Evolutionary conservation across 2,329 filamentous ascomycete genomes (phyloP).

Genomic region (Harringtonia aguacate): DNA sequence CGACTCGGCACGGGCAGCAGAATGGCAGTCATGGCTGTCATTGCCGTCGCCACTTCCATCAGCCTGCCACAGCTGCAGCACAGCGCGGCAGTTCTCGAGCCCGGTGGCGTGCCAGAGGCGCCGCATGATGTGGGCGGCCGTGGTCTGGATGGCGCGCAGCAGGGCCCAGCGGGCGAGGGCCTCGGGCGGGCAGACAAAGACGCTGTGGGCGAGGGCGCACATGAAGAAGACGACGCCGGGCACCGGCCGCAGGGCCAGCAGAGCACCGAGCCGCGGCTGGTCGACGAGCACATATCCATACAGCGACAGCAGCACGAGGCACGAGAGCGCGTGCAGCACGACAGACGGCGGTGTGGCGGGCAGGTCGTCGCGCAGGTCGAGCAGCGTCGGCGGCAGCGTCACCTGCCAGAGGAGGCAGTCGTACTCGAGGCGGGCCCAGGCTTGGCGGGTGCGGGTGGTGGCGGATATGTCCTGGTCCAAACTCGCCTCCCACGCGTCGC

Average conservation of each 20-base stretch:
- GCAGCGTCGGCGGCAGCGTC: neutral
- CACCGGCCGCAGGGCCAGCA: too few species aligned
- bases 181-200: too few species aligned
- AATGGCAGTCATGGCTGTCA: neutral
- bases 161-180: too few species aligned
- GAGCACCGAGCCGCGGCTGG: too few species aligned
- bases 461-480: too few species aligned
- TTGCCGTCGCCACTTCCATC: too few species aligned
- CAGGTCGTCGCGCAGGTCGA: constrained; percentile 7
- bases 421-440: constrained; percentile 4
- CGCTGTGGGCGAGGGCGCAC: too few species aligned
- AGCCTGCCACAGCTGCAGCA: constrained; percentile 2
- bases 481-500: too few species aligned
- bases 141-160: too few species aligned
- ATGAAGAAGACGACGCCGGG: too few species aligned
- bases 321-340: constrained; percentile 2
- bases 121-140: neutral
- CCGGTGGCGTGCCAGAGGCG: constrained; percentile 1
- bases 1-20: too few species aligned
- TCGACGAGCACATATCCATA: too few species aligned
- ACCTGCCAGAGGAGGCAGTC: constrained; percentile 5
- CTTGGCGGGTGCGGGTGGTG: neutral
- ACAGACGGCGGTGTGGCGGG: constrained; percentile 1
- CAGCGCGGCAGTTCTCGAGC: constrained; percentile 6
- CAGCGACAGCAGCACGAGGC: constrained; percentile 1